These are phyloP conservation scores for Lotus japonicus DNA, from an alignment of 306 rosid species.

Conservation along the genomic window DNA sequence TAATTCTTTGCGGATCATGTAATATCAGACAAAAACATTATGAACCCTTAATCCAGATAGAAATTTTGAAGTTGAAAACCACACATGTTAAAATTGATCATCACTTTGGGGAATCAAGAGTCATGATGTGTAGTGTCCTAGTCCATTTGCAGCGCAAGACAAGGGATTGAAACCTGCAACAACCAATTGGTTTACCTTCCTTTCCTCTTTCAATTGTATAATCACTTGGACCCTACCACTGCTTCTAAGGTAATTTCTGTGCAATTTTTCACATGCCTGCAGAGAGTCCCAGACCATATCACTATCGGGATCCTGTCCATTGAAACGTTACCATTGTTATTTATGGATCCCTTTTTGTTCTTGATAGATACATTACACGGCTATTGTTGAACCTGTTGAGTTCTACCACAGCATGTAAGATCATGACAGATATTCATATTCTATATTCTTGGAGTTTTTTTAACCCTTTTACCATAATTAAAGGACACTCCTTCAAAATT, in stretches of 20 bases:
- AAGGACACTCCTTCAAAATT: neutral
- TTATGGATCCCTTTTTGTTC: constrained; percentile 8
- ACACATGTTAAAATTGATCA: neutral
- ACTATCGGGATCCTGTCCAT: constrained; percentile 36
- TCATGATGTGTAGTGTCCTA: neutral
- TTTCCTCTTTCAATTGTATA: neutral
- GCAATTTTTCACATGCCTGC: neutral
- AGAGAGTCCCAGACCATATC: constrained; percentile 29
- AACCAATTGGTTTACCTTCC: neutral
- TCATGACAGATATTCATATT: neutral
- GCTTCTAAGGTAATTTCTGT: neutral
- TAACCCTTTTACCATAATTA: neutral
- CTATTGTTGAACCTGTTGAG: neutral
- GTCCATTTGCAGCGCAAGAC: constrained; percentile 7
- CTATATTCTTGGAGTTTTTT: too few relatives aligned
- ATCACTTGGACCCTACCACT: constrained; percentile 21
- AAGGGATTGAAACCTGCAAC: neutral
- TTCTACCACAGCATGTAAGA: neutral
- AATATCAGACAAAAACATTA: too few relatives aligned
- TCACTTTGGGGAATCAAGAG: neutral
- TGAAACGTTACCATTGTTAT: constrained; percentile 3
- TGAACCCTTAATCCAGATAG: too few relatives aligned
- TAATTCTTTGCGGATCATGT: too few relatives aligned
- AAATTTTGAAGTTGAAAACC: neutral
- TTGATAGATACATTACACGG: neutral